Evolutionary conservation across 345 rosid genomes (phyloP), one percentile per base, ranked within the genome.

Genomic region (Salix koriyanagi): DNA sequence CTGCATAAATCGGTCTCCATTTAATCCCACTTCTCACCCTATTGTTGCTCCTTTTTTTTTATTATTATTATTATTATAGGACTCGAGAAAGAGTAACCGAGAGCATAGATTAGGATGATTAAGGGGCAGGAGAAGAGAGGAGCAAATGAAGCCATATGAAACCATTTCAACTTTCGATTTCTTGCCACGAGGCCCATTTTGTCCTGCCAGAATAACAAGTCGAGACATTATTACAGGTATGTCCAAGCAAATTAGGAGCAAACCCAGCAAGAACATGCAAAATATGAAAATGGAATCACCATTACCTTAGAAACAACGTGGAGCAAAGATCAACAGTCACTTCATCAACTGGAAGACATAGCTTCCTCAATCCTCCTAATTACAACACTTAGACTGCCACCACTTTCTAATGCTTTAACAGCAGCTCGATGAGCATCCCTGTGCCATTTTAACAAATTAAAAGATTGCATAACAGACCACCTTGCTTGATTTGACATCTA

Each of bases 401-500:
- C 95, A 72, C 75, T 88, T 90, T 94, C 97, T 69, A 94, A 89
- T 71, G 99, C 94, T 84, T 81, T 89, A 70, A 91, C 86, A 65
- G 95, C 97, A 58, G 93, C 94, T 26, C 81, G 80, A 81, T 94
- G 99, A 70, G 97, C 96, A 2, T 79, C 79, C 79, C 73, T 89
- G 68, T 94, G 92, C 97, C 97, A 94, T 81, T 90, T 94, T 77
- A 94, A 92, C 70, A 94, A 91, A 79, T 94, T 94, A 77, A 91
- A 94, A 6, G 98, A 87, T 82, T 92, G 99, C 60, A 91, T 76
- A 80, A 92, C 90, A 4, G 97, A 83, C 97, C 97, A 92, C 77
- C 98, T 89, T 23, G 98, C 98, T 86, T 90, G 97, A 89, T 94
- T 94, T n/a, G 97, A 90, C 98, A 92, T 94, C 97, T 94, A 81